A percentile compares a stretch with the other conserved stretches of the same genome.
Conservation (phyloP, 1,284 basidiomycete species). For the Singerocomus inundabilis region DNA sequence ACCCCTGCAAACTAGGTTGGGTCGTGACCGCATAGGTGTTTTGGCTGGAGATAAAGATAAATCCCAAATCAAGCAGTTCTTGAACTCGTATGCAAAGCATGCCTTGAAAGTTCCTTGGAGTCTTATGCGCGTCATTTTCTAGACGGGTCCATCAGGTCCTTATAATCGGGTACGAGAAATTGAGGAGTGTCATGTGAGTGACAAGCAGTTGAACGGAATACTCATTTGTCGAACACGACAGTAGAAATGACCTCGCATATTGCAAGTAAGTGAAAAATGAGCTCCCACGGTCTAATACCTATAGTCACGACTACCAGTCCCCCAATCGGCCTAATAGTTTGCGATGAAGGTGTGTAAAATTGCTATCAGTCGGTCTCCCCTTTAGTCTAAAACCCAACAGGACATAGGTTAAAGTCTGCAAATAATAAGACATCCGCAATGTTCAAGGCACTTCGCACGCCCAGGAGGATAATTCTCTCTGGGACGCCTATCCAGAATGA, state of each 20-base stretch:
- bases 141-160: constrained; percentile 83
- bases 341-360: constrained; percentile 78
- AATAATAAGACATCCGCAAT: constrained; percentile 89
- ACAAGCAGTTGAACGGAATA: neutral
- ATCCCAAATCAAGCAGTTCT: constrained; percentile 67
- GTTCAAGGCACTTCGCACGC: constrained; percentile 79
- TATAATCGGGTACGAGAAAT: constrained; percentile 93
- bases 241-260: constrained; percentile 57
- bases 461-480: constrained; percentile 83
- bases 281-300: neutral
- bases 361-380: neutral
- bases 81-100: constrained; percentile 55
- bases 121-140: constrained; percentile 5
- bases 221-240: constrained; percentile 4
- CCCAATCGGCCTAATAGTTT: constrained; percentile 90
- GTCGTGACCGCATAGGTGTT: constrained; percentile 78
- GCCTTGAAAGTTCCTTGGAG: neutral
- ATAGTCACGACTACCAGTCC: constrained; percentile 47
- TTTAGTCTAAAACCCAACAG: constrained; percentile 37
- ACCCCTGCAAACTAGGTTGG: constrained; percentile 49
- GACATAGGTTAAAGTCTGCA: constrained; percentile 92
- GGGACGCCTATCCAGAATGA: constrained; percentile 99
- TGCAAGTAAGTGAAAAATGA: constrained; percentile 51
- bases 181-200: constrained; percentile 75
- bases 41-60: constrained; percentile 81